These are phyloP conservation scores for Senecio squalidus DNA, from an alignment of 140 eudicot species.

Conservation along the genomic window DNA sequence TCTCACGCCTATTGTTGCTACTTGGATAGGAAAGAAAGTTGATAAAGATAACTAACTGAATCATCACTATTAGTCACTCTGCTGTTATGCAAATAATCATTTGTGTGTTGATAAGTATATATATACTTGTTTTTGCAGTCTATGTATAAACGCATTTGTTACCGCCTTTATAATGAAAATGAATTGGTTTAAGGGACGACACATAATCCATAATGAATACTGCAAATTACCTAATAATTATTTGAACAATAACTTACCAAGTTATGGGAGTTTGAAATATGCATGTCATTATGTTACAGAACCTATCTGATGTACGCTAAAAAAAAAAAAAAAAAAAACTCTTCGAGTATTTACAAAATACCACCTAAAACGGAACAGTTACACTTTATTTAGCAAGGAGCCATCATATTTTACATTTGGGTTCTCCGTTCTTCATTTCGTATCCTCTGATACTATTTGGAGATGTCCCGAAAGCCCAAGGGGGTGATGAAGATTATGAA, in stretches of 20 bases:
- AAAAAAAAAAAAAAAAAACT: slow-evolving; percentile 12
- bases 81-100: background rate
- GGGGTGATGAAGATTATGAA: slow-evolving; percentile 11
- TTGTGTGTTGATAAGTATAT: background rate
- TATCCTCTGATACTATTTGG: background rate
- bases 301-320: slow-evolving; percentile 9
- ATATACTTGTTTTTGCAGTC: slow-evolving; percentile 6
- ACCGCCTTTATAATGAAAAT: slow-evolving; percentile 9
- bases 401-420: slow-evolving; percentile 26
- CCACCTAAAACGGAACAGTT: slow-evolving; percentile 8
- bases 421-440: background rate
- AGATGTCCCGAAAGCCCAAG: background rate
- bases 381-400: slow-evolving; percentile 13
- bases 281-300: slow-evolving; percentile 19
- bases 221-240: background rate
- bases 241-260: slow-evolving; percentile 10
- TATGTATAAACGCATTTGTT: slow-evolving; percentile 15
- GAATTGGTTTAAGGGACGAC: background rate
- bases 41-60: slow-evolving; percentile 47
- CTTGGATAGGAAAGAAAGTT: slow-evolving; percentile 91
- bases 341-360: slow-evolving; percentile 29
- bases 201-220: background rate
- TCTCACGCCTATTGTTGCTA: slow-evolving; percentile 91
- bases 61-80: background rate
- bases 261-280: background rate